Conservation (phyloP, 805 yeast species). For the Wickerhamiella spandovensis region DNA sequence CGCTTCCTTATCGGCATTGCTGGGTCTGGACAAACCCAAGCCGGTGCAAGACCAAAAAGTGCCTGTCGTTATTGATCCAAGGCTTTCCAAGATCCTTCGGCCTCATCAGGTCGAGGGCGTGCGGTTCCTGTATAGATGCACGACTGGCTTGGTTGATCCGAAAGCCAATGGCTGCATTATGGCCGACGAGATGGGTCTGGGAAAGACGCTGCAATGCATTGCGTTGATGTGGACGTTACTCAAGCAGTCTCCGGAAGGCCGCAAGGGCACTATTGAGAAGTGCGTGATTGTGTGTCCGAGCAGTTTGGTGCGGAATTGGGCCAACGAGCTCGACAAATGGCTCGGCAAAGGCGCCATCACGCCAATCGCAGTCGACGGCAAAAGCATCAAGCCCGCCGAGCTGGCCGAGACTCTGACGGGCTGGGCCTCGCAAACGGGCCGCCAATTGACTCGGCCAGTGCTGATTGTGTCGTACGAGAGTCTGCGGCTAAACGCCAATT, state of each 20-base stretch:
- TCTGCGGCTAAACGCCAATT: slow-evolving; percentile 68
- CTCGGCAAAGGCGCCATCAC: slow-evolving; percentile 81
- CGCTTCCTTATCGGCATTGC: slow-evolving; percentile 57
- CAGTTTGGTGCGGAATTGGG: slow-evolving; percentile 90
- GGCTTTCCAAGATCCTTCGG: slow-evolving; percentile 64
- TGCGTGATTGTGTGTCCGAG: slow-evolving; percentile 93
- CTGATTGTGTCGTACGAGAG: slow-evolving; percentile 91
- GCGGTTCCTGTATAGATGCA: slow-evolving; percentile 76
- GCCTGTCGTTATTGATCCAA: slow-evolving; percentile 93
- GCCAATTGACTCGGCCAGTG: slow-evolving; percentile 85
- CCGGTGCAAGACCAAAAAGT: slow-evolving; percentile 48
- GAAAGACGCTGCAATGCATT: slow-evolving; percentile 81
- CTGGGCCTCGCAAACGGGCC: slow-evolving; percentile 83
- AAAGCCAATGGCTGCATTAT: slow-evolving; percentile 90
- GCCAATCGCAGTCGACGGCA: slow-evolving; percentile 88
- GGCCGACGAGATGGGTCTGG: slow-evolving; percentile 98
- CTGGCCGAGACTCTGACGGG: slow-evolving; percentile 53
- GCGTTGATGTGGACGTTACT: slow-evolving; percentile 86
- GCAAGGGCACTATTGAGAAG: slow-evolving; percentile 68
- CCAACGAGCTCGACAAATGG: slow-evolving; percentile 91
- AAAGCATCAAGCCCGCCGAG: slow-evolving; percentile 51
- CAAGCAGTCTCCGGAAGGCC: slow-evolving; percentile 77
- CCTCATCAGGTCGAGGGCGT: slow-evolving; percentile 98
- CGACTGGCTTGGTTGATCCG: slow-evolving; percentile 53
- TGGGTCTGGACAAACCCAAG: slow-evolving; percentile 48